A percentile compares a stretch with the other conserved stretches of the same genome.
Evolutionary conservation across 1,284 basidiomycete species (phyloP).

Genomic region (Gomphus bonarii): DNA sequence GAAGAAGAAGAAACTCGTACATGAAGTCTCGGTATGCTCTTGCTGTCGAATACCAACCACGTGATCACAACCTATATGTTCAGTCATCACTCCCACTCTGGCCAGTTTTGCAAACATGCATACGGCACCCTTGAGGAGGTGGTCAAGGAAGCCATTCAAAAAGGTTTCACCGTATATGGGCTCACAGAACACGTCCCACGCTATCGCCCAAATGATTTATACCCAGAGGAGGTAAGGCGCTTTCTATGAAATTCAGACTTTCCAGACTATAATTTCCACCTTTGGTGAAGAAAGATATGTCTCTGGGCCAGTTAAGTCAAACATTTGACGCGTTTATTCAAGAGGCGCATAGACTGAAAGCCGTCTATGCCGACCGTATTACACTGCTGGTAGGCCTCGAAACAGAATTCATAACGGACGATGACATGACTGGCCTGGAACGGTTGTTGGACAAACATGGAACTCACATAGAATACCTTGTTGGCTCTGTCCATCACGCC

Average conservation of each 20-base stretch:
- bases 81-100: conserved; percentile 93
- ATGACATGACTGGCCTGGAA: conserved; percentile 54
- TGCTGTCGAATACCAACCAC: too few relatives aligned
- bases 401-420: conserved; percentile 76
- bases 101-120: conserved; percentile 94
- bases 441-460: conserved; percentile 33
- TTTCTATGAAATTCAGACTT: too few relatives aligned
- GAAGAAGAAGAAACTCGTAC: too few relatives aligned
- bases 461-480: conserved; percentile 73
- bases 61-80: conserved; percentile 18
- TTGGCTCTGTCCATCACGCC: conserved; percentile 93
- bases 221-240: conserved; percentile 82
- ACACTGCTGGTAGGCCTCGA: conserved; percentile 84
- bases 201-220: conserved; percentile 72
- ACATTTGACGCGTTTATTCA: conserved; percentile 63
- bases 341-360: conserved; percentile 72
- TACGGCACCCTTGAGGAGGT: conserved; percentile 68
- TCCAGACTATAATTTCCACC: conserved; percentile 16
- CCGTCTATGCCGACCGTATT: conserved; percentile 49
- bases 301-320: conserved; percentile 34
- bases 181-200: conserved; percentile 94
- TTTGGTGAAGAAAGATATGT: conserved; percentile 33
- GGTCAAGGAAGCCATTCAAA: conserved; percentile 65
- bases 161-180: conserved; percentile 78
- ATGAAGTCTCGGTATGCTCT: too few relatives aligned